Evolutionary conservation across 345 rosid genomes (phyloP).

Genomic region (thale cress (Arabidopsis thaliana)): DNA sequence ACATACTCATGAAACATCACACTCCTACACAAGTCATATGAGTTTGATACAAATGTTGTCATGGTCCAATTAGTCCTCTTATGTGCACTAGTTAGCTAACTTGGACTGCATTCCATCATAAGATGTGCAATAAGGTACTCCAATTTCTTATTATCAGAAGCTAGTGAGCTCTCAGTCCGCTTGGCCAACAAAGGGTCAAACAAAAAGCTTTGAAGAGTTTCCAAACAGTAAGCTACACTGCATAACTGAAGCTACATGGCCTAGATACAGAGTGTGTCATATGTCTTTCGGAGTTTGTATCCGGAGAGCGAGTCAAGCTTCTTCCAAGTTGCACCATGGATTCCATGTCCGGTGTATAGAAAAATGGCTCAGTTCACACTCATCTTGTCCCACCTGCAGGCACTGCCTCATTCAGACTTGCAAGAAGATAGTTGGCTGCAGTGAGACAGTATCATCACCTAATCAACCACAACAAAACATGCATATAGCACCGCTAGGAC

Average conservation of each 20-base stretch:
- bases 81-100: slow-evolving; percentile 83
- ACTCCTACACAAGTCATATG: slow-evolving; percentile 46
- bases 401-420: slow-evolving; percentile 78
- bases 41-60: slow-evolving; percentile 72
- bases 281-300: slow-evolving; percentile 68
- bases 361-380: slow-evolving; percentile 86
- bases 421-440: slow-evolving; percentile 69
- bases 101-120: slow-evolving; percentile 73
- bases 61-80: slow-evolving; percentile 82
- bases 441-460: slow-evolving; percentile 51
- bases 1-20: slow-evolving; percentile 45
- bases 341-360: slow-evolving; percentile 86
- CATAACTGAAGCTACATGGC: slow-evolving; percentile 59
- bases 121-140: slow-evolving; percentile 73
- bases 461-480: slow-evolving; percentile 48
- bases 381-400: slow-evolving; percentile 97
- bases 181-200: slow-evolving; percentile 73
- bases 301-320: slow-evolving; percentile 69
- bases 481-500: slow-evolving; percentile 58
- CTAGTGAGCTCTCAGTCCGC: slow-evolving; percentile 46
- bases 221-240: slow-evolving; percentile 61
- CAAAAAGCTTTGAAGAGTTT: slow-evolving; percentile 73
- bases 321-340: slow-evolving; percentile 87
- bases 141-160: slow-evolving; percentile 44
- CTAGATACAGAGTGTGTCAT: slow-evolving; percentile 71